Percentiles rank a stretch among this genome's conserved stretches.
phyloP scores from a whole-genome alignment of 768 basidiomycete species.

The Lepiota venenata region DNA sequence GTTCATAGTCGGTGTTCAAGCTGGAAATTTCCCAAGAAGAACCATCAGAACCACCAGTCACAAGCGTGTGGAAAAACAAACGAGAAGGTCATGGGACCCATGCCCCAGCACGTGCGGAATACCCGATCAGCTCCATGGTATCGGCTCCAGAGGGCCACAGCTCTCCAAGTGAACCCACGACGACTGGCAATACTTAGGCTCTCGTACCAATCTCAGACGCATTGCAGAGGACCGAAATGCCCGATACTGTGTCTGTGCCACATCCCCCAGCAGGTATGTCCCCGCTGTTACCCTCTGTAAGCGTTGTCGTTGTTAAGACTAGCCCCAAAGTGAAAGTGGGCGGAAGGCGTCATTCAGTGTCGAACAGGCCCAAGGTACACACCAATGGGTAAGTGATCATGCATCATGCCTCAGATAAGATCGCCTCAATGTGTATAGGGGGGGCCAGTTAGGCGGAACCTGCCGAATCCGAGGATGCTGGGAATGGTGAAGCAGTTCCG shows the following conservation, averaged over 20 bases:
- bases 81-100: not conserved
- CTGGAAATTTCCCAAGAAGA: not conserved
- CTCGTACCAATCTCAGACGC: too few relatives aligned
- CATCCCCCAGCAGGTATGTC: constrained; percentile 50
- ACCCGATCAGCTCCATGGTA: not conserved
- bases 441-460: not conserved
- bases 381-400: constrained; percentile 8
- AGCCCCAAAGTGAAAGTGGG: constrained; percentile 25
- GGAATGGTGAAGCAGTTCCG: constrained; percentile 22
- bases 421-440: not conserved
- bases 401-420: not conserved
- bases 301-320: not conserved
- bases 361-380: constrained; percentile 9
- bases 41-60: not conserved
- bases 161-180: too few relatives aligned
- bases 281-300: not conserved
- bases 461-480: constrained; percentile 18
- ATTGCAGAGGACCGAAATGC: not conserved
- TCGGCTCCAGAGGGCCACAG: not conserved
- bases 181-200: too few relatives aligned
- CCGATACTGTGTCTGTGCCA: constrained; percentile 17
- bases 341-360: constrained; percentile 19
- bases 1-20: too few relatives aligned
- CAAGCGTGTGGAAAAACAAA: not conserved
- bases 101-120: not conserved